Evolutionary conservation across 2,329 filamentous ascomycete genomes (phyloP).

Genomic region (Phoma herbarum): DNA sequence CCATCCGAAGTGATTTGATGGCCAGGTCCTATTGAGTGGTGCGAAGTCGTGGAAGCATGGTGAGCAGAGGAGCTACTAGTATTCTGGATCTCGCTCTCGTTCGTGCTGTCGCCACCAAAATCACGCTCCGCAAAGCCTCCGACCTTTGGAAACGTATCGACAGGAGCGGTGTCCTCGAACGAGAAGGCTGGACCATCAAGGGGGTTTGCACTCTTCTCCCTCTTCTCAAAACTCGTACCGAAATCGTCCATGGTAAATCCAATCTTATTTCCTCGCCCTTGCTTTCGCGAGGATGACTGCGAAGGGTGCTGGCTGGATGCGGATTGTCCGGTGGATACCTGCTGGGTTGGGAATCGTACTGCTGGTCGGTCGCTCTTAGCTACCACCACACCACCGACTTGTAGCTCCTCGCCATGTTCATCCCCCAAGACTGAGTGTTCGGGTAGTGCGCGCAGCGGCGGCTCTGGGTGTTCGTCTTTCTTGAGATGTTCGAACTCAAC

Average conservation of each 20-base stretch:
- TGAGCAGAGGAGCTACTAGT: background rate
- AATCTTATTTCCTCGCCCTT: conserved; percentile 26
- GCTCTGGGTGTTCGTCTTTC: conserved; percentile 41
- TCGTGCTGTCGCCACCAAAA: conserved; percentile 17
- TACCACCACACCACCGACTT: conserved; percentile 18
- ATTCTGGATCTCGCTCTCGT: conserved; percentile 11
- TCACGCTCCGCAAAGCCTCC: conserved; percentile 15
- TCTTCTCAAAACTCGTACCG: conserved; percentile 22
- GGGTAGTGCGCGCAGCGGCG: conserved; percentile 47
- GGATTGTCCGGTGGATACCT: conserved; percentile 9
- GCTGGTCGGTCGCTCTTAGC: conserved; percentile 20
- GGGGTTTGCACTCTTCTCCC: conserved; percentile 10
- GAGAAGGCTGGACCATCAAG: conserved; percentile 11
- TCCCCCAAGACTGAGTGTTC: conserved; percentile 45
- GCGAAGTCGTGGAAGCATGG: background rate
- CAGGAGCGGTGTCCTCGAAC: conserved; percentile 12
- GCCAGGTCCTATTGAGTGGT: conserved; percentile 17
- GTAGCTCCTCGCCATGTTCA: conserved; percentile 22
- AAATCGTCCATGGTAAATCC: conserved; percentile 34
- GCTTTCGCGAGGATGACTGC: conserved; percentile 14
- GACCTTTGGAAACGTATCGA: conserved; percentile 12
- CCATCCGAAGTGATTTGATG: conserved; percentile 19
- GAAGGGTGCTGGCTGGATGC: conserved; percentile 9
- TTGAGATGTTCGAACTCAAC: conserved; percentile 54
- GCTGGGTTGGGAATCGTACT: conserved; percentile 9